phyloP scores from a whole-genome alignment of 192 early-diverging fungal species.

The Gryganskiella cystojenkinii region DNA sequence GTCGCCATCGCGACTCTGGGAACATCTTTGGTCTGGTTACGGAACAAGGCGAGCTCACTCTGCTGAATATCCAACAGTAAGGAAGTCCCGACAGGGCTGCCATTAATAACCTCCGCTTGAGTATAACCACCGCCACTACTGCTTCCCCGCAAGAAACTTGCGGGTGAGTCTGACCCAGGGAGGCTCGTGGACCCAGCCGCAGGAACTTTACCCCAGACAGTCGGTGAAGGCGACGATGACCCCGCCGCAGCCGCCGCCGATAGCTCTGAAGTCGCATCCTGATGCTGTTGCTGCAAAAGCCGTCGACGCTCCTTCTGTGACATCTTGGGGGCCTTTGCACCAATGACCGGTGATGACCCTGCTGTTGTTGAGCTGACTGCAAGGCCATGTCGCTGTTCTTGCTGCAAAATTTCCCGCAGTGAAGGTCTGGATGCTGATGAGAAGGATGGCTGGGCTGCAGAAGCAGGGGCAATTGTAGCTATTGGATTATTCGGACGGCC shows the following conservation, averaged over 20 bases:
- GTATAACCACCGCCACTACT: not conserved
- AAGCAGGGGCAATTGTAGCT: no score
- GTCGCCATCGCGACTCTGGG: slow-evolving; percentile 37
- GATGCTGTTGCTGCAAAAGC: slow-evolving; percentile 29
- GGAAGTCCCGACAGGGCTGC: not conserved
- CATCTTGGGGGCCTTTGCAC: slow-evolving; percentile 28
- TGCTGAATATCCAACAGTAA: slow-evolving; percentile 35
- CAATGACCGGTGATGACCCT: not conserved
- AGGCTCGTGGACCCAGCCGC: not conserved
- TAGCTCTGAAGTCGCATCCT: not conserved
- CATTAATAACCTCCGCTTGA: no score
- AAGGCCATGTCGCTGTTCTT: slow-evolving; percentile 32
- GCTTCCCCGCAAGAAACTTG: not conserved
- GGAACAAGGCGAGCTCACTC: slow-evolving; percentile 30
- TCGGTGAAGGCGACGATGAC: not conserved
- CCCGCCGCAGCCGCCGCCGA: slow-evolving; percentile 14
- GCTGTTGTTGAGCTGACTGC: not conserved
- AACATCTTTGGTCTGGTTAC: slow-evolving; percentile 24
- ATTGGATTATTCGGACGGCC: no score
- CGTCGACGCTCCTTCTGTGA: slow-evolving; percentile 52
- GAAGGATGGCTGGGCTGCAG: slow-evolving; percentile 24
- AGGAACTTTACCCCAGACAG: slow-evolving; percentile 13
- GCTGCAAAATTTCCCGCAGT: slow-evolving; percentile 57
- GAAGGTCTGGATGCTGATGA: no score
- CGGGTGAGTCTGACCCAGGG: not conserved